Conservation (phyloP, 2,329 filamentous ascomycete genomes). For the Hypoxylon rubiginosum region DNA sequence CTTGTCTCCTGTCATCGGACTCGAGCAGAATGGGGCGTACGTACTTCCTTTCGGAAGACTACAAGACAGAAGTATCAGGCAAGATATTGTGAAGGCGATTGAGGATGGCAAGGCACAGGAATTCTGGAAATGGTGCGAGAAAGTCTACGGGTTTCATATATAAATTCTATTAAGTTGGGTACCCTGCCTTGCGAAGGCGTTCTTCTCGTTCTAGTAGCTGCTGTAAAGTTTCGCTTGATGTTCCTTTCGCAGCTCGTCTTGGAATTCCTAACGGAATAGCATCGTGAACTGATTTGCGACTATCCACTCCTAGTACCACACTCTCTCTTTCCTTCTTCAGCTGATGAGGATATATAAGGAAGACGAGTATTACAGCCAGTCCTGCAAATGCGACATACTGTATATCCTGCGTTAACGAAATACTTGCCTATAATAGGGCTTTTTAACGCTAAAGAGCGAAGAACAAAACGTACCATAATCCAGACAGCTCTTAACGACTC, state of each 20-base stretch:
- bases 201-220: constrained; percentile 10
- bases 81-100: constrained; percentile 1
- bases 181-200: neutral
- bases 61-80: neutral
- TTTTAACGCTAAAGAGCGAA: neutral
- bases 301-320: constrained; percentile 24
- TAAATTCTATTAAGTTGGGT: constrained; percentile 1
- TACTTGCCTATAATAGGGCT: neutral
- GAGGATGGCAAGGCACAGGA: constrained; percentile 3
- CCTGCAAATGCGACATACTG: constrained; percentile 39
- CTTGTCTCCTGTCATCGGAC: neutral
- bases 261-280: neutral
- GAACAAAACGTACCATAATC: constrained; percentile 39
- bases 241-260: neutral
- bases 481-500: constrained; percentile 38
- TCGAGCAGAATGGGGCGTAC: constrained; percentile 1
- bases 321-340: constrained; percentile 19
- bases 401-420: constrained; percentile 9
- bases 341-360: constrained; percentile 30
- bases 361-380: constrained; percentile 23
- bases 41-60: constrained; percentile 4
- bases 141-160: neutral
- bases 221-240: constrained; percentile 4
- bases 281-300: constrained; percentile 2
- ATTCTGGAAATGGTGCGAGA: constrained; percentile 6